Conservation (phyloP, 164 flowering plant species). For the Saururus chinensis region DNA sequence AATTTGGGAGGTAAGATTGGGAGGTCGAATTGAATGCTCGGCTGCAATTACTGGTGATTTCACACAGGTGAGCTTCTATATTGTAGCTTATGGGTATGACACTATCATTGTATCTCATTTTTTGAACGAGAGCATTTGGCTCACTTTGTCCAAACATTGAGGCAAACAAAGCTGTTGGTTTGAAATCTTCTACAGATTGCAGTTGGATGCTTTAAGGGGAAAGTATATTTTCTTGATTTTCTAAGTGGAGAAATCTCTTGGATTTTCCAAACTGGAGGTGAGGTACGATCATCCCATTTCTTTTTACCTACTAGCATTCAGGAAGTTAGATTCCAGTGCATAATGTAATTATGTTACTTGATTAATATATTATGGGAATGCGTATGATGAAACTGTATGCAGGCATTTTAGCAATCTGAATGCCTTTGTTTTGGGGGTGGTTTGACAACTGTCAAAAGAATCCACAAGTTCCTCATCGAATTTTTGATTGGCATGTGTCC, state of each 20-base stretch:
- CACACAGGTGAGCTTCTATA: conserved; percentile 43
- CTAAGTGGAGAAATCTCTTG: conserved; percentile 54
- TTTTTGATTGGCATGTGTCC: too few species aligned
- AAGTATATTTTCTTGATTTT: conserved; percentile 71
- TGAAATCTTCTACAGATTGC: conserved; percentile 37
- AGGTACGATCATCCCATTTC: conserved; percentile 34
- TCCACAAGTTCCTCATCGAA: too few species aligned
- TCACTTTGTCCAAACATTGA: neutral
- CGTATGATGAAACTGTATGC: too few species aligned
- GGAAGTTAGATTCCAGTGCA: too few species aligned
- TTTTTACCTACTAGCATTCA: neutral
- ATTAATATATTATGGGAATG: too few species aligned
- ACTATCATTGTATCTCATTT: neutral
- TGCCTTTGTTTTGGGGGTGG: too few species aligned
- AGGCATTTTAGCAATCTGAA: too few species aligned
- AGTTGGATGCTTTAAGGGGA: conserved; percentile 88
- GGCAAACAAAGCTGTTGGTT: conserved; percentile 3
- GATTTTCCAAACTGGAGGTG: conserved; percentile 71
- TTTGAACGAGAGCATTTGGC: neutral
- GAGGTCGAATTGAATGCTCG: conserved; percentile 80
- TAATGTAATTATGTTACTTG: too few species aligned
- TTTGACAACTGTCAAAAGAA: too few species aligned
- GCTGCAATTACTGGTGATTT: conserved; percentile 67
- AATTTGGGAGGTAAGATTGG: conserved; percentile 55
- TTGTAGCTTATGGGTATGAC: neutral